Percentiles rank a stretch among this genome's conserved stretches.
Conservation (phyloP, 1,284 basidiomycete species). For the Agaricales sp. region DNA sequence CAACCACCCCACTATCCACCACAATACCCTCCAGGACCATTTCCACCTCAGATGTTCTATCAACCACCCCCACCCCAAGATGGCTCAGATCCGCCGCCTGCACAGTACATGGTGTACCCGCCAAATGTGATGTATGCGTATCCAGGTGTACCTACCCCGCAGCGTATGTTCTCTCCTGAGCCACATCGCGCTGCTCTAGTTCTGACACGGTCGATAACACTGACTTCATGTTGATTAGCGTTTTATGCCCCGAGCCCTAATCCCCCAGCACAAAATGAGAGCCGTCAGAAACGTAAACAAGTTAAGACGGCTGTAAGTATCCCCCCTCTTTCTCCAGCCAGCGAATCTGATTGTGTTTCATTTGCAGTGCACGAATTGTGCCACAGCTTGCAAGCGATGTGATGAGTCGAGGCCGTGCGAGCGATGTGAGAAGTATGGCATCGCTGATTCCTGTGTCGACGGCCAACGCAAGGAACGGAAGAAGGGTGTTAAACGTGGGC, state of each 20-base stretch:
- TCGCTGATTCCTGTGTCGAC: constrained; percentile 60
- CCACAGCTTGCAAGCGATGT: constrained; percentile 78
- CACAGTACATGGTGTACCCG: neutral
- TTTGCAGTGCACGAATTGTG: constrained; percentile 72
- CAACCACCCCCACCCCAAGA: neutral
- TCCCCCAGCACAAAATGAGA: neutral
- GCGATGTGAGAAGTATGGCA: constrained; percentile 73
- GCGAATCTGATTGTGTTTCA: neutral
- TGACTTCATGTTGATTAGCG: too few species aligned
- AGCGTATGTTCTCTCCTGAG: too few species aligned
- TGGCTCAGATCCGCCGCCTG: neutral
- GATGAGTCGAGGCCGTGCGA: constrained; percentile 74
- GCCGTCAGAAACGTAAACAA: constrained; percentile 66
- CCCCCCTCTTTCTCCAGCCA: constrained; percentile 7
- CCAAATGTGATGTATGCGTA: neutral
- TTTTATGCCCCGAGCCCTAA: neutral
- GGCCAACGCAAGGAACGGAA: constrained; percentile 76
- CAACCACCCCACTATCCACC: neutral
- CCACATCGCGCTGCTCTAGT: too few species aligned
- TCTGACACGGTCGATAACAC: too few species aligned
- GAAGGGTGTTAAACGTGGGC: constrained; percentile 79
- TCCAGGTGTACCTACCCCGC: neutral
- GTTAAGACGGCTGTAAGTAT: constrained; percentile 78
- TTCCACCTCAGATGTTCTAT: neutral
- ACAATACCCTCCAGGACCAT: neutral